Evolutionary conservation across 2,329 filamentous ascomycete species (phyloP), one percentile per base, ranked within the genome.

Genomic region (Arthrobotrys sinensis): DNA sequence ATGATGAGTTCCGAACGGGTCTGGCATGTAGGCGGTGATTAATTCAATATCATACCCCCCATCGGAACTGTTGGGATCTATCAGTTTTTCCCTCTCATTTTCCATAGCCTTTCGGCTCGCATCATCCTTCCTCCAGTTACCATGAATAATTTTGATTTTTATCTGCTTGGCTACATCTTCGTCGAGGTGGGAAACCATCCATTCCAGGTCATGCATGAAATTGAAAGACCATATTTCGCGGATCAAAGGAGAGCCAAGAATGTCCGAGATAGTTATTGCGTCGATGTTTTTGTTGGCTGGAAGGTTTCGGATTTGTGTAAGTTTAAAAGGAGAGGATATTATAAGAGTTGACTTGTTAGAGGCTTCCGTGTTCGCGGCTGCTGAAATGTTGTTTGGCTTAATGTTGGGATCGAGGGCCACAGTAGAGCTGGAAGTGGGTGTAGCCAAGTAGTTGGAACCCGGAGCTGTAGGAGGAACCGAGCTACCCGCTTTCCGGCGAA

Each of bases 1-100:
- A 82, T 91, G 93, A 83, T 97, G 94, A 0, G 93, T 97, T 1
- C 94, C 94, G 82, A 94, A 96, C 80, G 91, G 89, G 82, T 95
- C 92, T 0, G 93, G 92, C 88, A 97, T 91, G 76, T 90, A 93
- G 0, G 93, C 93, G 14, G 88, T 86, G 78, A 94, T 90, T 0
- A 94, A 86, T 21, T 89, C 86, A 21, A 96, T 88, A 82, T 96
- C 95, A 1, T 86, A 82, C 82, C 91, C 63, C 34, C 46, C 66
- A 14, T 19, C 21, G 14, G 64, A 24, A 4, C 50, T 69, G 8
- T 14, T 14, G 0, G 43, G 32, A 45, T 46, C 28, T 12, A 45
- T 24, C 0, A 70, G 24, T n/a, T 55, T 45, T 10, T 57, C 43
- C 32, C 62, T 64, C n/a, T 68, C 68, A 3, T 28, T 36, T 46